A percentile compares a stretch with the other conserved stretches of the same genome.
phyloP scores from a whole-genome alignment of 306 rosid species.

The Sechiopsis laciniata region DNA sequence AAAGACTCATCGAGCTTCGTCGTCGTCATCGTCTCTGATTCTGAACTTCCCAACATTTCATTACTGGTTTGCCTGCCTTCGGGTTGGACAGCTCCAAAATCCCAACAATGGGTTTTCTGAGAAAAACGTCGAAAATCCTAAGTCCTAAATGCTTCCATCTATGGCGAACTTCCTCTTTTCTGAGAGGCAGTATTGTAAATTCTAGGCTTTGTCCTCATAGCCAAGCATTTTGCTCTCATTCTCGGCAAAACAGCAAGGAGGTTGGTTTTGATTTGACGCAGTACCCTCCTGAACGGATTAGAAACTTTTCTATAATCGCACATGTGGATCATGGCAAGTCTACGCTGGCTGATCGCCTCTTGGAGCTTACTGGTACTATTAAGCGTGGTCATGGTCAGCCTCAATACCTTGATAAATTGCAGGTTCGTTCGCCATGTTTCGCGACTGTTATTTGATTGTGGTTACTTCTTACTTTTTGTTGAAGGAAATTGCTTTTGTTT shows the following conservation, averaged over 20 bases:
- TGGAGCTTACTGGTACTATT: conserved; percentile 92
- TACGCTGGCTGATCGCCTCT: conserved; percentile 72
- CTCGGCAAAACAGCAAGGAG: conserved; percentile 47
- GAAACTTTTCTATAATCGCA: conserved; percentile 78
- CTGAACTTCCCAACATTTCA: not conserved
- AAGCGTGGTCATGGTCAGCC: conserved; percentile 92
- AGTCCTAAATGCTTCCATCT: conserved; percentile 34
- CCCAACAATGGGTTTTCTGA: conserved; percentile 69
- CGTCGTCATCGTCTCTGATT: not conserved
- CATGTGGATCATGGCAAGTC: conserved; percentile 85
- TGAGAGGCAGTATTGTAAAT: conserved; percentile 22
- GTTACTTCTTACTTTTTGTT: not conserved
- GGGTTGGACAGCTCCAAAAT: conserved; percentile 28
- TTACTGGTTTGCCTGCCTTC: not conserved
- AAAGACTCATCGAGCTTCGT: not conserved
- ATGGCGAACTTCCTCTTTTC: conserved; percentile 24
- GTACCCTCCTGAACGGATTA: conserved; percentile 59
- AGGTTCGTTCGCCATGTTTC: conserved; percentile 36
- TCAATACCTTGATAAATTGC: conserved; percentile 79
- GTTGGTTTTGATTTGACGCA: conserved; percentile 51
- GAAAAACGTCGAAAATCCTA: conserved; percentile 44
- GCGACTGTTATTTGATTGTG: conserved; percentile 5
- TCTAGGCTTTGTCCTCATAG: conserved; percentile 26
- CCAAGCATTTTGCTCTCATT: conserved; percentile 47
- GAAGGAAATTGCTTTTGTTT: not conserved